These are phyloP conservation scores for Eucalyptus marginata DNA, from an alignment of 345 rosid species.

Conservation along the genomic window DNA sequence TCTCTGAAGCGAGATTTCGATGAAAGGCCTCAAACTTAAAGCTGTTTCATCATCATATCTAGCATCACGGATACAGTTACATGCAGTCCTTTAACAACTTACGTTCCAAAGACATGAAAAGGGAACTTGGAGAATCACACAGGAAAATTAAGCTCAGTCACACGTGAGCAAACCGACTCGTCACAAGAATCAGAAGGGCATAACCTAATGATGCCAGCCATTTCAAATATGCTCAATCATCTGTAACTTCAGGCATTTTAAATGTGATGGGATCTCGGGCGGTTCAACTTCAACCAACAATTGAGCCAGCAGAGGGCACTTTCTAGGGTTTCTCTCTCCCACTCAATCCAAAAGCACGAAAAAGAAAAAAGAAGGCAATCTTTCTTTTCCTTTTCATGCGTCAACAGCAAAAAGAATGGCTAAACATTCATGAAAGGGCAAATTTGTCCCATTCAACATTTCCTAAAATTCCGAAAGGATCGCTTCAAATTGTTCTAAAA, in stretches of 20 bases:
- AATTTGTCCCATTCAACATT: neutral
- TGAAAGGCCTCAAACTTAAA: neutral
- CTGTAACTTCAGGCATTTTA: neutral
- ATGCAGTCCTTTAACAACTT: neutral
- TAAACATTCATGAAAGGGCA: neutral
- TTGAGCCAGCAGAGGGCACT: neutral
- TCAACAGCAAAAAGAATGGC: neutral
- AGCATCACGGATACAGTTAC: neutral
- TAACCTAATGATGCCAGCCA: neutral
- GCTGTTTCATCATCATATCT: neutral
- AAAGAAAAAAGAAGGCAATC: neutral
- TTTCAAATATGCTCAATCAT: neutral
- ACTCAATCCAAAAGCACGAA: neutral
- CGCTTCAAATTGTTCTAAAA: neutral
- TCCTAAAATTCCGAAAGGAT: neutral
- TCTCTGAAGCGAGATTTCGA: neutral
- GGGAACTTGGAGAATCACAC: neutral
- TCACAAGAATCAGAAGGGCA: neutral
- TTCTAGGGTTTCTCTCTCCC: neutral
- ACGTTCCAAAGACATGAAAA: neutral
- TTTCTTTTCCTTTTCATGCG: neutral
- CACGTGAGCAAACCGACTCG: neutral
- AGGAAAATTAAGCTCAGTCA: neutral
- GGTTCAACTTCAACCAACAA: neutral
- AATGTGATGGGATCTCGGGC: neutral